phyloP scores from a whole-genome alignment of 1,139 yeast genomes.

The Yueomyces sp. region DNA sequence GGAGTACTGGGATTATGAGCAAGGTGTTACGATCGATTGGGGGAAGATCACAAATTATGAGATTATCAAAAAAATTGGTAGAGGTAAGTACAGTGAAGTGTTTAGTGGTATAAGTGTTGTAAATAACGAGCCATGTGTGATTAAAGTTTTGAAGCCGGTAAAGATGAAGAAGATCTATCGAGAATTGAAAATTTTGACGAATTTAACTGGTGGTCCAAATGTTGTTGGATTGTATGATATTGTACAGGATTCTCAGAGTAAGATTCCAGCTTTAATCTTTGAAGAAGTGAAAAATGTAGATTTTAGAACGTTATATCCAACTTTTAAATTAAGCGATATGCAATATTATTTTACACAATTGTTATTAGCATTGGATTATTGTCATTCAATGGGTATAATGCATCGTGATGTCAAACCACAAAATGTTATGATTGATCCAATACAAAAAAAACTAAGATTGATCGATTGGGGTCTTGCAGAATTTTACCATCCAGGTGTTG shows the following conservation, averaged over 20 bases:
- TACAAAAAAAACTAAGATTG: conserved; percentile 45
- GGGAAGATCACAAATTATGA: conserved; percentile 59
- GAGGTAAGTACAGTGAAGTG: conserved; percentile 74
- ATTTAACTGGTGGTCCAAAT: conserved; percentile 65
- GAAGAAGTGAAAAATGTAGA: conserved; percentile 63
- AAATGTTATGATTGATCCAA: conserved; percentile 72
- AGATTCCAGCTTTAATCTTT: conserved; percentile 64
- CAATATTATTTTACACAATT: conserved; percentile 61
- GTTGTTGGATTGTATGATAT: conserved; percentile 57
- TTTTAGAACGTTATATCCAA: conserved; percentile 59
- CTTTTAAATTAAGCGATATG: conserved; percentile 48
- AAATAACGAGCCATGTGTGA: conserved; percentile 46
- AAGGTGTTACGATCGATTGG: conserved; percentile 52
- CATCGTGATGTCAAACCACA: conserved; percentile 81
- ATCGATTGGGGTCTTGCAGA: conserved; percentile 85
- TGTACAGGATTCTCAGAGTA: conserved; percentile 61
- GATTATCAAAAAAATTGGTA: conserved; percentile 56
- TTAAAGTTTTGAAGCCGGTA: conserved; percentile 69
- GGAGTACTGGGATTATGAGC: conserved; percentile 74
- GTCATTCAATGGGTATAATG: conserved; percentile 75
- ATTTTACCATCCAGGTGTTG: conserved; percentile 67
- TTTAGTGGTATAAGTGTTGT: conserved; percentile 41
- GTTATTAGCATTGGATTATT: conserved; percentile 58
- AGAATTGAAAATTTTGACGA: conserved; percentile 64
- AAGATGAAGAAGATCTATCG: conserved; percentile 68